These are phyloP conservation scores for Kandelia obovata DNA, from an alignment of 345 rosid species.

Conservation along the genomic window DNA sequence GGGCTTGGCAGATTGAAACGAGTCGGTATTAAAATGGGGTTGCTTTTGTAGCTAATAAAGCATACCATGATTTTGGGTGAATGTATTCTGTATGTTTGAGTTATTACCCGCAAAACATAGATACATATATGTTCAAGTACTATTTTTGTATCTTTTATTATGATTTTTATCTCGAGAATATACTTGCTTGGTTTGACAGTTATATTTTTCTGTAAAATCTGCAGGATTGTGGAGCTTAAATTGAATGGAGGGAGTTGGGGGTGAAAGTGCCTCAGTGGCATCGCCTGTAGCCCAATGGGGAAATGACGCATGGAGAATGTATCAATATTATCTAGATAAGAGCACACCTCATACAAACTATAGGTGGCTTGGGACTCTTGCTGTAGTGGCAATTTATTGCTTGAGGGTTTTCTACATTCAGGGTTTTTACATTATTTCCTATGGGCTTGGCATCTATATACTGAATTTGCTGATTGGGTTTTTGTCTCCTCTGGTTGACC, in stretches of 20 bases:
- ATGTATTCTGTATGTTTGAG: too few relatives aligned
- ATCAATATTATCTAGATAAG: constrained; percentile 87
- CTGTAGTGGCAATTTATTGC: constrained; percentile 46
- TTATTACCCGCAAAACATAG: background rate
- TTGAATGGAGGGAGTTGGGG: constrained; percentile 77
- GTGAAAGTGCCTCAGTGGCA: constrained; percentile 46
- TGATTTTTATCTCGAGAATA: background rate
- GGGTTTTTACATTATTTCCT: constrained; percentile 84
- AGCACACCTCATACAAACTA: constrained; percentile 70
- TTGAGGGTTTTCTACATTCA: constrained; percentile 67
- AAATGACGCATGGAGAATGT: constrained; percentile 71
- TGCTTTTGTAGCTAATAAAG: too few relatives aligned
- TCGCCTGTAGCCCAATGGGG: constrained; percentile 66
- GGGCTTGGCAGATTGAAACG: too few relatives aligned
- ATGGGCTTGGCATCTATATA: constrained; percentile 88
- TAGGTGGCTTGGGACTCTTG: constrained; percentile 85
- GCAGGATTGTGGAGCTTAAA: constrained; percentile 30
- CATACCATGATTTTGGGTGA: too few relatives aligned
- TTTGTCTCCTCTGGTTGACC: constrained; percentile 90
- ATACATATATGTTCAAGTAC: background rate
- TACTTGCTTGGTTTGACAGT: constrained; percentile 6
- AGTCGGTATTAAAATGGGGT: too few relatives aligned
- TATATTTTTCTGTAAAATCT: constrained; percentile 18
- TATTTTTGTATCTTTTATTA: background rate
- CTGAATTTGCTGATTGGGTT: constrained; percentile 89